A percentile compares a stretch with the other conserved stretches of the same genome.
phyloP scores from a whole-genome alignment of 176 grass and related monocot species.

The Bonia amplexicaulis region DNA sequence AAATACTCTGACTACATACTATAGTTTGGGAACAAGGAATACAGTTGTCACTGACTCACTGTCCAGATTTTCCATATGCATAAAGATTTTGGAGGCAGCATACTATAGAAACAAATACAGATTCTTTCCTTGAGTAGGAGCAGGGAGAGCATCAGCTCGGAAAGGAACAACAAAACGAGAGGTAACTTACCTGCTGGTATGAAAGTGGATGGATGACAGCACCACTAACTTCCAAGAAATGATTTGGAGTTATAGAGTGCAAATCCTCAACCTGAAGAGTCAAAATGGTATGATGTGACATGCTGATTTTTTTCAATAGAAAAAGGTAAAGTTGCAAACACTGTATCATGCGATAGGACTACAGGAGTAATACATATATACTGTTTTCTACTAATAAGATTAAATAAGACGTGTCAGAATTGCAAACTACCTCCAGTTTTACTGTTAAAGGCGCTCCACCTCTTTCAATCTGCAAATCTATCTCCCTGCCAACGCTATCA shows the following conservation, averaged over 20 bases:
- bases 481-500: constrained; percentile 57
- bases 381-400: background rate
- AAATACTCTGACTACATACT: background rate
- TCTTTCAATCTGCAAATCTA: constrained; percentile 88
- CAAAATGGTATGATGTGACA: constrained; percentile 1
- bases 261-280: constrained; percentile 86
- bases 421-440: constrained; percentile 64
- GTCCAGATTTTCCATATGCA: background rate
- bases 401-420: background rate
- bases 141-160: background rate
- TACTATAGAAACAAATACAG: constrained; percentile 26
- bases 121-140: background rate
- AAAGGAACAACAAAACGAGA: constrained; percentile 5
- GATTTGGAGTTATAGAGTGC: constrained; percentile 96
- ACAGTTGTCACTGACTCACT: background rate
- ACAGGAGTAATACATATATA: background rate
- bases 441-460: constrained; percentile 67
- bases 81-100: background rate
- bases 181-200: constrained; percentile 75
- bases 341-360: background rate
- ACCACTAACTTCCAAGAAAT: constrained; percentile 97
- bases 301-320: background rate
- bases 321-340: background rate
- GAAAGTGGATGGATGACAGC: constrained; percentile 91
- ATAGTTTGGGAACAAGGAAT: background rate